These are phyloP conservation scores for Botrytis galanthina DNA, from an alignment of 2,329 filamentous ascomycete genomes.

Conservation along the genomic window DNA sequence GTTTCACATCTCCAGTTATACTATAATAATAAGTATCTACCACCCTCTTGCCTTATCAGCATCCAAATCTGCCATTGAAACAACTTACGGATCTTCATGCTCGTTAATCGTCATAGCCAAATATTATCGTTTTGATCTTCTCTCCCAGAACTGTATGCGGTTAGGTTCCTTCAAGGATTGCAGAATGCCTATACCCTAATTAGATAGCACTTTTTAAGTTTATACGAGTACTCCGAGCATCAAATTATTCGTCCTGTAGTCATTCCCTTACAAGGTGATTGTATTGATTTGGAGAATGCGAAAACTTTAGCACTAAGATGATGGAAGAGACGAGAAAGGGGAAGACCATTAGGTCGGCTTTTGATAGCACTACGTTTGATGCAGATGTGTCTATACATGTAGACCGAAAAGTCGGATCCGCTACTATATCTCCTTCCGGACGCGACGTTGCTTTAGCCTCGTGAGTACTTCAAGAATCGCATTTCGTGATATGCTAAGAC, in stretches of 20 bases:
- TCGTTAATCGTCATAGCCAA: not conserved
- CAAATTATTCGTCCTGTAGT: not conserved
- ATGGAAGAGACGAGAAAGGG: conserved; percentile 49
- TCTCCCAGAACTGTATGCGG: not conserved
- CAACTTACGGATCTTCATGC: not conserved
- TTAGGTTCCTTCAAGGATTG: not conserved
- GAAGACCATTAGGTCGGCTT: conserved; percentile 65
- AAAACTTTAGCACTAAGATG: conserved; percentile 22
- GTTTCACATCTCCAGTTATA: not conserved
- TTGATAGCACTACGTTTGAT: conserved; percentile 85
- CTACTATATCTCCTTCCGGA: conserved; percentile 88
- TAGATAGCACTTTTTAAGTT: conserved; percentile 7
- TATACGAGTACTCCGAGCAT: conserved; percentile 1
- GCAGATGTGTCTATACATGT: conserved; percentile 81
- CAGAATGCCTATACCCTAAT: not conserved
- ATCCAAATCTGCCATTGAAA: not conserved
- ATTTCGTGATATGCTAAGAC: not conserved
- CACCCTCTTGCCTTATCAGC: not conserved
- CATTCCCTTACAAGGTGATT: not conserved
- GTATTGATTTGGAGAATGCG: conserved; percentile 22
- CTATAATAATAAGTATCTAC: not conserved
- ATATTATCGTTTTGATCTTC: not conserved
- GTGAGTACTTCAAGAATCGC: conserved; percentile 37
- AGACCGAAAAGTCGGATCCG: conserved; percentile 71
- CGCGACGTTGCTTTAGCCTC: conserved; percentile 88